These are phyloP conservation scores for Ogataea siamensis DNA, from an alignment of 805 yeast species.

Conservation along the genomic window DNA sequence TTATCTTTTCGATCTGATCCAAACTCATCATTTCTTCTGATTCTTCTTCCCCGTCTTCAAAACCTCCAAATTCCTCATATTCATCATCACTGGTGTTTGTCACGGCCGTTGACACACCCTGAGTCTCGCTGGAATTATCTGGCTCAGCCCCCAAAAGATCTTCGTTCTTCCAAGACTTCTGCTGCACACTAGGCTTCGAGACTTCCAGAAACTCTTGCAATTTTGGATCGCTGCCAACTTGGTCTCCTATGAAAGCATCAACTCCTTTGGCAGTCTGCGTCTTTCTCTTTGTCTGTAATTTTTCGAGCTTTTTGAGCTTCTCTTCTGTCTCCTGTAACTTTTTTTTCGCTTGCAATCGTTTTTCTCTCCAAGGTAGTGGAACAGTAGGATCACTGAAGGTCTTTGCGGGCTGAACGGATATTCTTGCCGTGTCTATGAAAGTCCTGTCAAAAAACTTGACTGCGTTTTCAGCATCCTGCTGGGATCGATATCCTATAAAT, in stretches of 20 bases:
- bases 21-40: conserved; percentile 48
- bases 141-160: conserved; percentile 33
- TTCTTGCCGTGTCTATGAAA: conserved; percentile 77
- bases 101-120: conserved; percentile 28
- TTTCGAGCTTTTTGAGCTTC: conserved; percentile 47
- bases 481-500: conserved; percentile 80
- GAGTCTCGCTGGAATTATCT: conserved; percentile 21
- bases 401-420: conserved; percentile 80
- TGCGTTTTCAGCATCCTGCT: conserved; percentile 73
- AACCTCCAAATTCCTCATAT: conserved; percentile 50
- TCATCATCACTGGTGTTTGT: conserved; percentile 52
- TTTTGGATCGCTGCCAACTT: conserved; percentile 62
- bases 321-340: conserved; percentile 49
- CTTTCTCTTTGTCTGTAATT: conserved; percentile 41
- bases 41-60: conserved; percentile 52
- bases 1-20: conserved; percentile 13
- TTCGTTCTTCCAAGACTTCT: conserved; percentile 75
- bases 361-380: conserved; percentile 62
- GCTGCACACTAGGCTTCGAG: conserved; percentile 71
- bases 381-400: conserved; percentile 81
- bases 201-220: conserved; percentile 79
- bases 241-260: conserved; percentile 46
- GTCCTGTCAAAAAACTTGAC: conserved; percentile 72
- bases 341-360: conserved; percentile 49
- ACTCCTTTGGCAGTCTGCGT: conserved; percentile 35